Conservation (phyloP, 1,139 yeast genomes). For the Yamadazyma jaroonii region DNA sequence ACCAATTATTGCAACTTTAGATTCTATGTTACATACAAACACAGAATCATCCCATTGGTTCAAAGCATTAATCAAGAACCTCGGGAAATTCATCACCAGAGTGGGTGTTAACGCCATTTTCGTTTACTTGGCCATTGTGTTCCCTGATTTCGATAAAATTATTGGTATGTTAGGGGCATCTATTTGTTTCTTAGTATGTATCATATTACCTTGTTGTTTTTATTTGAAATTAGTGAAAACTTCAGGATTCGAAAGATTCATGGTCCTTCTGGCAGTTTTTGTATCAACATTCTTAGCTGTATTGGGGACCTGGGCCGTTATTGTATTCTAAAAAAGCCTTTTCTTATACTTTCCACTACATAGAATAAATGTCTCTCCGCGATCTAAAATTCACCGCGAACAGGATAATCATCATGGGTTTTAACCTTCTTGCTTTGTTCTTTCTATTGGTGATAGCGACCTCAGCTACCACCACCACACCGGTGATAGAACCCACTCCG, state of each 20-base stretch:
- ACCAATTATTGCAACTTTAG: slow-evolving; percentile 74
- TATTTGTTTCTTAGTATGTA: slow-evolving; percentile 53
- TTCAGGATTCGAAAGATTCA: slow-evolving; percentile 20
- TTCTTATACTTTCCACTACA: background rate
- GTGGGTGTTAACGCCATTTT: slow-evolving; percentile 50
- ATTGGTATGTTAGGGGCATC: slow-evolving; percentile 59
- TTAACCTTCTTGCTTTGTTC: background rate
- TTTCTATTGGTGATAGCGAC: background rate
- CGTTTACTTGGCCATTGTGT: slow-evolving; percentile 49
- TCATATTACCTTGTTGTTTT: slow-evolving; percentile 54
- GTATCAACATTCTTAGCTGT: slow-evolving; percentile 28
- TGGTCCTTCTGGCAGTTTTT: slow-evolving; percentile 21
- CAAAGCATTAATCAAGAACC: slow-evolving; percentile 11
- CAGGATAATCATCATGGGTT: too few relatives aligned
- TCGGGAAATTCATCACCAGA: slow-evolving; percentile 25
- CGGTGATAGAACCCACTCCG: slow-evolving; percentile 23
- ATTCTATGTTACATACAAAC: slow-evolving; percentile 27
- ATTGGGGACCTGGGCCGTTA: slow-evolving; percentile 42
- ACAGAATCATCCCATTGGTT: slow-evolving; percentile 12
- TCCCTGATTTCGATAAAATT: slow-evolving; percentile 58
- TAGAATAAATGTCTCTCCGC: background rate
- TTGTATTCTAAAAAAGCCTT: slow-evolving; percentile 18
- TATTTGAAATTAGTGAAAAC: slow-evolving; percentile 38
- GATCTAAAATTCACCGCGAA: background rate
- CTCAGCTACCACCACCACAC: slow-evolving; percentile 1